phyloP scores from a whole-genome alignment of 352 stramenopile genomes.

The Phytophthora fragariaefolia region DNA sequence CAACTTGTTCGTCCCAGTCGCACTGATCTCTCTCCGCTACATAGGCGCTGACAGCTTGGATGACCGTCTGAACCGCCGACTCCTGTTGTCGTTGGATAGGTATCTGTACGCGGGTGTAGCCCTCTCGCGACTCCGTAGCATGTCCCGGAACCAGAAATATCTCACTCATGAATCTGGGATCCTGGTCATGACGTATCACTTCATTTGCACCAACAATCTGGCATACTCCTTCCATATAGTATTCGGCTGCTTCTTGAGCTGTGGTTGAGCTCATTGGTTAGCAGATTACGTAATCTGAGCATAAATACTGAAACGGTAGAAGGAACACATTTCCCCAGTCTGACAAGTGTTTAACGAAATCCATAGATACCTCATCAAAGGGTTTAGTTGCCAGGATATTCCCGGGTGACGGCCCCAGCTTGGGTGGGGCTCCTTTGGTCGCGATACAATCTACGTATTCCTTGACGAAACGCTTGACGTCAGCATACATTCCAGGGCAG shows the following conservation, averaged over 20 bases:
- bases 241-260: neutral
- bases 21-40: neutral
- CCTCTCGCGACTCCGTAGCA: neutral
- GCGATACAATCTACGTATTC: neutral
- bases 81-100: slow-evolving; percentile 1
- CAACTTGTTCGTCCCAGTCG: slow-evolving; percentile 3
- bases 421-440: neutral
- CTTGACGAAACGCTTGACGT: neutral
- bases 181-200: neutral
- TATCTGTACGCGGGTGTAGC: neutral
- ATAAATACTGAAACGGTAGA: neutral
- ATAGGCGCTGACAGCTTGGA: slow-evolving; percentile 1
- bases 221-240: neutral
- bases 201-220: neutral
- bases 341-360: slow-evolving; percentile 4
- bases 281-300: neutral
- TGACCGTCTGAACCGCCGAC: neutral
- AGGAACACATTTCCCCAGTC: slow-evolving; percentile 1
- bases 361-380: slow-evolving; percentile 1
- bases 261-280: neutral
- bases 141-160: neutral
- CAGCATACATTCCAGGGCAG: slow-evolving; percentile 1
- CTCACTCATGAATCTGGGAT: slow-evolving; percentile 2
- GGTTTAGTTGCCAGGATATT: neutral
- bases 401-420: neutral